A percentile compares a stretch with the other conserved stretches of the same genome.
Evolutionary conservation across 1,139 yeast species (phyloP).

Genomic region (Geotrichum carabidarum): DNA sequence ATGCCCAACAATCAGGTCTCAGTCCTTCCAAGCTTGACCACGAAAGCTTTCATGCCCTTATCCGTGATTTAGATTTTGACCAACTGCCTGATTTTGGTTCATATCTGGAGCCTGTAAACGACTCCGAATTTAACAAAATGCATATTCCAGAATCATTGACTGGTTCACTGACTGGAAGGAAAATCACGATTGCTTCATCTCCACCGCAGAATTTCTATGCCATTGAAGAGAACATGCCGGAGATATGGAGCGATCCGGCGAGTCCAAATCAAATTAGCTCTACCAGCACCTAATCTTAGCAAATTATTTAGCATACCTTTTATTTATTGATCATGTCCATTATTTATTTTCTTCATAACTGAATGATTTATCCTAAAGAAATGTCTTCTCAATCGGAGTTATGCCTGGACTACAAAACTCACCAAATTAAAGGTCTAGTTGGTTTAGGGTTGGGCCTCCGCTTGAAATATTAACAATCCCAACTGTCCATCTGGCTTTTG

Average conservation of each 20-base stretch:
- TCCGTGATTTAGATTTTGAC: background rate
- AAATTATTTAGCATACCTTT: background rate
- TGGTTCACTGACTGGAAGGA: too few species aligned
- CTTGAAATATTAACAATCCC: background rate
- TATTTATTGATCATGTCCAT: background rate
- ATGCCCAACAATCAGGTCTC: background rate
- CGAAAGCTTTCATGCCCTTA: background rate
- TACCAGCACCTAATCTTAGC: too few species aligned
- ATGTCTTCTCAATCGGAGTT: too few species aligned
- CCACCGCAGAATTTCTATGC: constrained; percentile 1
- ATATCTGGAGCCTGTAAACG: background rate
- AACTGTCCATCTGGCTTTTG: background rate
- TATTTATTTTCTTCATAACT: too few species aligned
- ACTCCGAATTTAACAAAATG: background rate
- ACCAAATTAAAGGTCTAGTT: too few species aligned
- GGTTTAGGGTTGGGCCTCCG: background rate
- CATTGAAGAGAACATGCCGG: background rate
- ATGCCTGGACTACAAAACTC: too few species aligned
- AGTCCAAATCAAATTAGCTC: background rate
- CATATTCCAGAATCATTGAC: too few species aligned
- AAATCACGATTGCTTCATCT: background rate
- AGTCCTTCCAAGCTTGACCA: background rate
- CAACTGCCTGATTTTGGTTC: background rate
- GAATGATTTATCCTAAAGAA: too few species aligned
- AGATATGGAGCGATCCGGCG: background rate